Evolutionary conservation across 208 protist genomes (phyloP), one percentile per base, ranked within the genome.

Genomic region (Porcisia hertigi): DNA sequence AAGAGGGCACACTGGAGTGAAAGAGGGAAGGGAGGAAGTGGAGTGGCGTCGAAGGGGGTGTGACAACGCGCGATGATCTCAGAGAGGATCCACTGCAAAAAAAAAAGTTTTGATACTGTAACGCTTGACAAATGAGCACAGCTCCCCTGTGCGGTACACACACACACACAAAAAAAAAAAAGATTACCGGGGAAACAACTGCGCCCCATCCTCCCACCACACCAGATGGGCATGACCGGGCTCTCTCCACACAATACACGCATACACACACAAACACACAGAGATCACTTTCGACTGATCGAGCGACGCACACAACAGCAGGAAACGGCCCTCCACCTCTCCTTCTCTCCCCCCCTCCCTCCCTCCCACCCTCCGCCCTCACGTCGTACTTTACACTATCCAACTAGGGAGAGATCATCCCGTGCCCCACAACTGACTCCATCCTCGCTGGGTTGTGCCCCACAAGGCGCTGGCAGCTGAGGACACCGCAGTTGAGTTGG

Each of bases 401-500:
- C 63, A 5, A 47, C 9, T 20, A 14, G 41, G 55, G 59, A 60
- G 12, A 18, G 39, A 11, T 73, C 36, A 80, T 25, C 71, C 30
- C n/a, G 71, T 74, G 30, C 80, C 80, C 80, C 80, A 84, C 41
- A 80, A 41, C 39, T 79, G 76, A 53, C 25, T 80, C 80, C 80
- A 84, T 0, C 80, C 75, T 23, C 80, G 80, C 54, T 84, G 80
- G 49, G 80, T 84, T 23, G 75, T 84, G 25, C 71, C 80, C 80
- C 80, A 84, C 20, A 84, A 64, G 30, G 74, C 69, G 62, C 73
- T 82, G 23, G 78, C 78, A 9, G 78, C 78, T 1, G 78, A 71
- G 2, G 77, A 72, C 36, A 69, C 78, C 30, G 78, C 78, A 20
- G 78, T 72, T 18, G 73, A 49, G 43, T n/a, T 82, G 8, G 67